Evolutionary conservation across 1,139 yeast species (phyloP).

Genomic region (Ashbya aceris): DNA sequence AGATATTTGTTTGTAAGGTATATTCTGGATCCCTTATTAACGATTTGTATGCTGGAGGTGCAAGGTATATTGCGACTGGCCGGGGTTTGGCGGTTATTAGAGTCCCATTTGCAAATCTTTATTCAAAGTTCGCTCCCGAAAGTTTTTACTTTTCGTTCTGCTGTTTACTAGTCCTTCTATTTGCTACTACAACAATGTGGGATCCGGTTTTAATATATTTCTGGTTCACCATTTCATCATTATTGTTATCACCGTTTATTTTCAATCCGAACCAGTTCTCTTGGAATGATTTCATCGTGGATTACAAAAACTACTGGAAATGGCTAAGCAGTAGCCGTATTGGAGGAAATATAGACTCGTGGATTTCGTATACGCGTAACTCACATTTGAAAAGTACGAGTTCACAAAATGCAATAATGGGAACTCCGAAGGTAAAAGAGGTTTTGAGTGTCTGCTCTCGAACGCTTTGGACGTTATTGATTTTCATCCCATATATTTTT

Average conservation of each 20-base stretch:
- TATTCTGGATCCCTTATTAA: conserved; percentile 56
- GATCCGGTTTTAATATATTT: conserved; percentile 65
- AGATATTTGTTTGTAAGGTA: conserved; percentile 66
- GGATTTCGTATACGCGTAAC: conserved; percentile 3
- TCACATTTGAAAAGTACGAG: neutral
- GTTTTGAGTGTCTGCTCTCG: conserved; percentile 54
- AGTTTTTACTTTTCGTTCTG: conserved; percentile 65
- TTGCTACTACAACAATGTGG: conserved; percentile 65
- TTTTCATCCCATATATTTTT: conserved; percentile 54
- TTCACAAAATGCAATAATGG: neutral
- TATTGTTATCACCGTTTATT: conserved; percentile 58
- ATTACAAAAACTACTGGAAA: conserved; percentile 58
- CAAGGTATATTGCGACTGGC: conserved; percentile 67
- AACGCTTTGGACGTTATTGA: conserved; percentile 47
- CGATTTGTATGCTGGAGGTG: conserved; percentile 68
- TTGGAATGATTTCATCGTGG: conserved; percentile 67
- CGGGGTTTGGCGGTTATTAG: conserved; percentile 73
- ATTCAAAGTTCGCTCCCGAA: conserved; percentile 62
- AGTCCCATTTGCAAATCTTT: conserved; percentile 57
- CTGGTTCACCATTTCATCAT: conserved; percentile 60
- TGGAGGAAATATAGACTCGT: conserved; percentile 1
- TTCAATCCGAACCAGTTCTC: conserved; percentile 72
- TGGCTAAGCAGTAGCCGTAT: conserved; percentile 36
- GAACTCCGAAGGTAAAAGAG: conserved; percentile 28
- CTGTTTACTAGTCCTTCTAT: conserved; percentile 49